Conservation (phyloP, 2,329 filamentous ascomycete genomes). For the Talaromyces sp. region DNA sequence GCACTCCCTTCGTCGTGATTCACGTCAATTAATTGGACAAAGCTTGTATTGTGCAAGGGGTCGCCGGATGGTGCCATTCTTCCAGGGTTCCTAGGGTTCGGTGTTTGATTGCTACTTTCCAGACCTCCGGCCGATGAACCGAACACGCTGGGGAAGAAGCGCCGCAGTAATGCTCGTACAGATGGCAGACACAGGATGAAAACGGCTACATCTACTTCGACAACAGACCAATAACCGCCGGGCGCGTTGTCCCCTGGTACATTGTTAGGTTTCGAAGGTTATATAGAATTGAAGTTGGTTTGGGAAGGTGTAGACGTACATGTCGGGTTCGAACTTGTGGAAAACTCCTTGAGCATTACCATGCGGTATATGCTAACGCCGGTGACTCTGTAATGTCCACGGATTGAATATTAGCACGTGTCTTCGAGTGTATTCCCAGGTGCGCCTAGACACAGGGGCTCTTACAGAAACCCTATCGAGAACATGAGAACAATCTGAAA, state of each 20-base stretch:
- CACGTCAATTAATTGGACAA: neutral
- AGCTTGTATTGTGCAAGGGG: neutral
- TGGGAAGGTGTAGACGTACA: neutral
- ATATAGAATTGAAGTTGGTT: neutral
- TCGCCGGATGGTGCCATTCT: neutral
- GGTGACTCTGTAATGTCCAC: slow-evolving; percentile 16
- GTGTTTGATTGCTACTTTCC: neutral
- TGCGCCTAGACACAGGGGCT: neutral
- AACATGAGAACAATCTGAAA: slow-evolving; percentile 13
- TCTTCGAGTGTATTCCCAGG: neutral
- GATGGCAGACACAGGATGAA: slow-evolving; percentile 20
- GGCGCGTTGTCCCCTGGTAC: slow-evolving; percentile 19
- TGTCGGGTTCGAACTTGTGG: slow-evolving; percentile 7
- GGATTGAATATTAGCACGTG: neutral
- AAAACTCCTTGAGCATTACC: slow-evolving; percentile 18
- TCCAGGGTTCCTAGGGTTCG: neutral
- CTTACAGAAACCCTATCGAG: slow-evolving; percentile 5
- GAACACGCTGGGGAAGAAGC: slow-evolving; percentile 14
- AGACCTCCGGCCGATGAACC: neutral
- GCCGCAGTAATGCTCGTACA: slow-evolving; percentile 19
- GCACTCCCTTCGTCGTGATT: neutral
- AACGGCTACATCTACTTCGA: slow-evolving; percentile 20
- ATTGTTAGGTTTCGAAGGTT: neutral
- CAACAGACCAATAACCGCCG: slow-evolving; percentile 20
- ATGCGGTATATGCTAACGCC: slow-evolving; percentile 21